Evolutionary conservation across 1,284 basidiomycete genomes (phyloP).

Genomic region (Rhodotorula mucilaginosa): DNA sequence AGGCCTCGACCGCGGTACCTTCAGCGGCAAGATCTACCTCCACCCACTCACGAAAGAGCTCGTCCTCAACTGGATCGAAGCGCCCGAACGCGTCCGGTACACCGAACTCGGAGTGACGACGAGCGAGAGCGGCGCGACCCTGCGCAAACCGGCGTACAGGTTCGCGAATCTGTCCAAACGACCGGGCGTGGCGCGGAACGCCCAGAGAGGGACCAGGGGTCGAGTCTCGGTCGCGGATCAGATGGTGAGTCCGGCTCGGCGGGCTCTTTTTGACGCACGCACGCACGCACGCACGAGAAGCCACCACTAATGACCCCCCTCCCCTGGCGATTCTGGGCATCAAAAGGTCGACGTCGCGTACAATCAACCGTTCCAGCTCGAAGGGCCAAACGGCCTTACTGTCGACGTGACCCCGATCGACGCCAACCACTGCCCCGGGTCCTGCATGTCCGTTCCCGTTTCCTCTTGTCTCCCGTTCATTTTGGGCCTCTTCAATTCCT

Average conservation of each 20-base stretch:
- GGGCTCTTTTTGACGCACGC: not conserved
- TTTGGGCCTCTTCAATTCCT: not conserved
- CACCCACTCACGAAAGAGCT: slow-evolving; percentile 27
- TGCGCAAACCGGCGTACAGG: slow-evolving; percentile 15
- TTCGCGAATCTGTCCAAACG: slow-evolving; percentile 25
- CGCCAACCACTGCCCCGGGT: slow-evolving; percentile 92
- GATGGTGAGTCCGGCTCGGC: slow-evolving; percentile 13
- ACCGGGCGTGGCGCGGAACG: too few relatives aligned
- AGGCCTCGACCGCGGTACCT: slow-evolving; percentile 35
- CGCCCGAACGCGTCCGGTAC: slow-evolving; percentile 26
- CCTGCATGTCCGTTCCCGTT: slow-evolving; percentile 69
- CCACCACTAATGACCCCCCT: too few relatives aligned
- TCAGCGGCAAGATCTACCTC: slow-evolving; percentile 31
- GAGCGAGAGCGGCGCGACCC: not conserved
- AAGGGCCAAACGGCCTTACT: slow-evolving; percentile 59
- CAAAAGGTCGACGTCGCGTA: slow-evolving; percentile 27
- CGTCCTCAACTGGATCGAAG: slow-evolving; percentile 25
- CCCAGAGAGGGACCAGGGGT: slow-evolving; percentile 8
- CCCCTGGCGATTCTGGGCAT: not conserved
- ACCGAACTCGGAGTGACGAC: slow-evolving; percentile 16
- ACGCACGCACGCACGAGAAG: not conserved
- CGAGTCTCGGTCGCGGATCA: slow-evolving; percentile 11
- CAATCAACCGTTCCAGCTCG: slow-evolving; percentile 23
- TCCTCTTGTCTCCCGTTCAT: not conserved
- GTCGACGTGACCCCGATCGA: slow-evolving; percentile 77